Evolutionary conservation across 441 rosid species (phyloP), one percentile per base, ranked within the genome.

Genomic region (Melastoma candidum): DNA sequence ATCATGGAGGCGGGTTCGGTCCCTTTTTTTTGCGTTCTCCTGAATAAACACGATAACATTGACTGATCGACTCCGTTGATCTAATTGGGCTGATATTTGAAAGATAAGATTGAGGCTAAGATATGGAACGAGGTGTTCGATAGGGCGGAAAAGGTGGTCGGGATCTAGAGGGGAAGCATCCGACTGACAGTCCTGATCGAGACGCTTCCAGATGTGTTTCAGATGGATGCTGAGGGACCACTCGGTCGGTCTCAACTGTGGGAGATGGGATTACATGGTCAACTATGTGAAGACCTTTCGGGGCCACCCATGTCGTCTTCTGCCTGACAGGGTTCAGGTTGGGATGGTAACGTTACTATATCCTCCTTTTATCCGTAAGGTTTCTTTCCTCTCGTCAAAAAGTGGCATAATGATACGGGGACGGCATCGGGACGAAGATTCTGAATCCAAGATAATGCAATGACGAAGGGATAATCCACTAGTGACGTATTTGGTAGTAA

Each of bases 271-370:
- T 66, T 88, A 84, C 63, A 93, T 93, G 29, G 88, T 88, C 66
- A 93, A 95, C 77, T 88, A 88, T 59, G 90, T 88, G 47, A 93
- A 88, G 73, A 93, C 93, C 50, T 86, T 93, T 66, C 98, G 88
- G 63, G 68, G 77, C 71, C 95, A 93, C 67, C 82, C 88, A 2
- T 87, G 78, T 65, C 78, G 90, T 9, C 71, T 88, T 58, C 68
- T 93, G 24, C 95, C 96, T 1, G 96, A 86, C 74, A 69, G 95
- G 56, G 80, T 81, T 49, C 90, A 59, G 44, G 96, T 86, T 10
- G 86, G 97, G 27, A 88, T 92, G 97, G 95, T 85, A 68, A 29
- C 7, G 73, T 13, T 14, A 44, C 11, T 41, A 25, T 8, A 17
- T 17, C 22, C 22, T 12, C 25, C 27, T n/a, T 44, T 43, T 24